Evolutionary conservation across 2,329 filamentous ascomycete species (phyloP), one percentile per base, ranked within the genome.

Genomic region (Dactylellina drechsleri): DNA sequence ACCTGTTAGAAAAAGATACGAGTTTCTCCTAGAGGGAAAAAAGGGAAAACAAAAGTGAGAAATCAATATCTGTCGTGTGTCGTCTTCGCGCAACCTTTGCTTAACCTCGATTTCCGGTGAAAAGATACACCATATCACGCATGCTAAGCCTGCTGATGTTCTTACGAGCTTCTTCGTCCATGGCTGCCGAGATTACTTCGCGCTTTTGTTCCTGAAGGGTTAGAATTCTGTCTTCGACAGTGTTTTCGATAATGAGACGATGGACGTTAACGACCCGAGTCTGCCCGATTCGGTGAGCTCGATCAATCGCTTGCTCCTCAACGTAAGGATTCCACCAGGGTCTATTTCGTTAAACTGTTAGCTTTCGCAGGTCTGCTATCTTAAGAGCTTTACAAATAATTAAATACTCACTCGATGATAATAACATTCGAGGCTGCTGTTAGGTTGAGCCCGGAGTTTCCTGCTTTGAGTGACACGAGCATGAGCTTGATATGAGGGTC

Each of bases 301-400:
- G 90, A 81, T 96, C 93, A 59, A 97, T 90, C 2, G 93, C 93
- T 82, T 97, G 93, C 82, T 93, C 92, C 82, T 97, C 93, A 57
- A 96, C 91, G 80, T 91, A 96, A 0, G 93, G 93, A 77, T 97
- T 97, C 71, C 71, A 75, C 71, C 71, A 75, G 41, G 71, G 71
- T 13, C 71, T 75, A 47, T 26, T 16, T 20, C 13, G 23, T 36
- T n/a, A 15, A n/a, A n/a, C 28, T 47, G 40, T 75, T 56, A 75
- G 65, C 7, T 52, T 41, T 50, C 10, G 92, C 92, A 40, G 4
- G 0, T 47, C 8, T 60, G 16, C 40, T 2, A 6, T n/a, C 7
- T 6, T n/a, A 18, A 7, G 13, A 2, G 6, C 18, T 1, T 16
- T 53, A 16, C 20, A 28, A 23, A 20, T 15, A 41, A 26, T 28